Evolutionary conservation across 345 rosid genomes (phyloP), one percentile per base, ranked within the genome.

Genomic region (Eucalyptus curtisii): DNA sequence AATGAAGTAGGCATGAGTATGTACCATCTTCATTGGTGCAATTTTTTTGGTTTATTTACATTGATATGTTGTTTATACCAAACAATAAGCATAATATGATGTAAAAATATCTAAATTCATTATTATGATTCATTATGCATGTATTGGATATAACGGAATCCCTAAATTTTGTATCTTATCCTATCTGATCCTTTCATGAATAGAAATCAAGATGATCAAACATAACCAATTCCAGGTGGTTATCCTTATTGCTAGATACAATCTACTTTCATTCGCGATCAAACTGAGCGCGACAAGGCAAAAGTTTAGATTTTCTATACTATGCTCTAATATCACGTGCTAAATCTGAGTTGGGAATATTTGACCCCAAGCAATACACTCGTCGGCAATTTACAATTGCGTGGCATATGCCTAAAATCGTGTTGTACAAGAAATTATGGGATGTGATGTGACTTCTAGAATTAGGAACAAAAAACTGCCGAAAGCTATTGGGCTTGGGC

Each of bases 131-230:
- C 22, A 50, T 50, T 50, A 50, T 50, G 16, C 53, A 50, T 50
- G 53, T 50, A 50, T 50, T 50, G 20, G 4, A 50, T 52, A 52
- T 52, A 52, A 10, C 0, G 3, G 0, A 52, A 20, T 20, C 57
- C 10, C 0, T 52, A 52, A 7, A 52, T 52, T 52, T 52, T 52
- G 2, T 20, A 52, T 52, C 0, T 0, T 8, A 52, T 52, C 0
- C 2, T 52, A 52, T 52, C 25, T 0, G 20, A 52, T 52, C 1
- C 0, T 52, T 19, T 52, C 5, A 52, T 20, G 10, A 10, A 52
- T 52, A 52, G 57, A 52, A 20, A 52, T 52, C 2, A 52, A 52
- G 1, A 52, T 0, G 9, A 24, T 52, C 57, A 52, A 52, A 52
- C 25, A 19, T 52, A 52, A 4, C 25, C 0, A n/a, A 64, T 20